Conservation (phyloP, 1,284 basidiomycete genomes). For the Ustilago esculenta region DNA sequence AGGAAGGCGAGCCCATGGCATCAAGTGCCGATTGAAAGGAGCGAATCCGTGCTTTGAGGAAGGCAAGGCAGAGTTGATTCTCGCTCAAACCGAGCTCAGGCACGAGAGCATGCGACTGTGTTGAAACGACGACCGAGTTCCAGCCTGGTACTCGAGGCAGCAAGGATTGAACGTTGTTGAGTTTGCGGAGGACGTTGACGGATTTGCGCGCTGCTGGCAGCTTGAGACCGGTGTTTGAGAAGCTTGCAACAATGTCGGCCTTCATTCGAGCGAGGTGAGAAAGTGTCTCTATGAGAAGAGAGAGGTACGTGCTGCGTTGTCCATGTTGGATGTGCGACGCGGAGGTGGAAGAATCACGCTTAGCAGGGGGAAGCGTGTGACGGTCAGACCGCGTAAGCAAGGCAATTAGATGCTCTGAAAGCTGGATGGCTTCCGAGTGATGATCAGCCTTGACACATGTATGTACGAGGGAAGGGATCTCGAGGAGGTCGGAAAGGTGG, state of each 20-base stretch:
- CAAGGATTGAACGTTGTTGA: conserved; percentile 69
- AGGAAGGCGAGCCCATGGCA: conserved; percentile 28
- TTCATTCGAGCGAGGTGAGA: conserved; percentile 75
- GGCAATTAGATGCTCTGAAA: conserved; percentile 75
- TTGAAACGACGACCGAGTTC: neutral
- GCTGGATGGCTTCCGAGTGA: conserved; percentile 87
- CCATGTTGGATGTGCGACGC: neutral
- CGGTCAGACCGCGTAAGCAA: conserved; percentile 63
- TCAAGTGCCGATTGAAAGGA: conserved; percentile 71
- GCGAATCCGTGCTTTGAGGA: conserved; percentile 74
- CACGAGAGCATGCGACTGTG: neutral
- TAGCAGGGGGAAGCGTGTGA: neutral
- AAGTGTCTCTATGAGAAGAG: conserved; percentile 78
- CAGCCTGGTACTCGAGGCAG: conserved; percentile 18
- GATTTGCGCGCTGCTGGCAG: conserved; percentile 88
- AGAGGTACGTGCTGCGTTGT: conserved; percentile 67
- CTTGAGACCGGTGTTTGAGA: conserved; percentile 82
- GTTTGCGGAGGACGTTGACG: conserved; percentile 81
- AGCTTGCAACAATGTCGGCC: conserved; percentile 77
- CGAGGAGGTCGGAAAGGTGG: conserved; percentile 87
- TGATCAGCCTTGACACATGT: conserved; percentile 90
- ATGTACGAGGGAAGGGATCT: conserved; percentile 86
- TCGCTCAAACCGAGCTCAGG: conserved; percentile 70
- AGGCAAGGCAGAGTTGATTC: conserved; percentile 75
- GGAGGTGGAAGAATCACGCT: too few relatives aligned